Conservation (phyloP, 352 stramenopile species). For the Globisporangium solare region DNA sequence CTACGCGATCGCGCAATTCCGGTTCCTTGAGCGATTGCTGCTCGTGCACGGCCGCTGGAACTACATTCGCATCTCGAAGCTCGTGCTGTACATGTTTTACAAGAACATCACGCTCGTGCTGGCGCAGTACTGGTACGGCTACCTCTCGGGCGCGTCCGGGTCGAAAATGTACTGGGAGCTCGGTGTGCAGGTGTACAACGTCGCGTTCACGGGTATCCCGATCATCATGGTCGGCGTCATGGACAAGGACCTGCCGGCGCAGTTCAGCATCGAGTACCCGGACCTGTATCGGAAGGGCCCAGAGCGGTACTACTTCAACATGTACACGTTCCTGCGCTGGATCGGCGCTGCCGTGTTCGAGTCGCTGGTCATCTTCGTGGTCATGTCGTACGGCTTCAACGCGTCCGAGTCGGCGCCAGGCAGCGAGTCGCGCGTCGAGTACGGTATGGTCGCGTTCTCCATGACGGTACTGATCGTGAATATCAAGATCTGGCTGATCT, state of each 20-base stretch:
- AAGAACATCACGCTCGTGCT: constrained; percentile 93
- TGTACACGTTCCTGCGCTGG: constrained; percentile 75
- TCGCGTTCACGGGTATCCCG: constrained; percentile 91
- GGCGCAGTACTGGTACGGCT: constrained; percentile 88
- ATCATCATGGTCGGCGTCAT: constrained; percentile 85
- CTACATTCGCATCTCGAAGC: constrained; percentile 88
- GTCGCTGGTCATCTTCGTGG: constrained; percentile 75
- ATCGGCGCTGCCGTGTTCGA: constrained; percentile 74
- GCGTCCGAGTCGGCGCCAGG: constrained; percentile 44
- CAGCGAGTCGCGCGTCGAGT: constrained; percentile 75
- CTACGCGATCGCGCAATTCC: constrained; percentile 93
- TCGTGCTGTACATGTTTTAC: constrained; percentile 93
- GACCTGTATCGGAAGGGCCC: constrained; percentile 69
- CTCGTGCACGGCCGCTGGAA: constrained; percentile 91
- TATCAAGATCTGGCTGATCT: constrained; percentile 90
- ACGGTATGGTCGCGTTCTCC: constrained; percentile 88
- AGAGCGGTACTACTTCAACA: constrained; percentile 72
- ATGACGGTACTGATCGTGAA: constrained; percentile 93
- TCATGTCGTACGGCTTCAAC: constrained; percentile 78
- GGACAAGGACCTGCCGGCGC: constrained; percentile 77
- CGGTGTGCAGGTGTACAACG: constrained; percentile 91
- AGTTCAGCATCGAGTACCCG: constrained; percentile 74
- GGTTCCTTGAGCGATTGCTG: constrained; percentile 87
- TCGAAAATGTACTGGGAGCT: constrained; percentile 85
- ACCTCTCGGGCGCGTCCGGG: constrained; percentile 91